Evolutionary conservation across 306 rosid species (phyloP).

Genomic region (Prunus fruticosa): DNA sequence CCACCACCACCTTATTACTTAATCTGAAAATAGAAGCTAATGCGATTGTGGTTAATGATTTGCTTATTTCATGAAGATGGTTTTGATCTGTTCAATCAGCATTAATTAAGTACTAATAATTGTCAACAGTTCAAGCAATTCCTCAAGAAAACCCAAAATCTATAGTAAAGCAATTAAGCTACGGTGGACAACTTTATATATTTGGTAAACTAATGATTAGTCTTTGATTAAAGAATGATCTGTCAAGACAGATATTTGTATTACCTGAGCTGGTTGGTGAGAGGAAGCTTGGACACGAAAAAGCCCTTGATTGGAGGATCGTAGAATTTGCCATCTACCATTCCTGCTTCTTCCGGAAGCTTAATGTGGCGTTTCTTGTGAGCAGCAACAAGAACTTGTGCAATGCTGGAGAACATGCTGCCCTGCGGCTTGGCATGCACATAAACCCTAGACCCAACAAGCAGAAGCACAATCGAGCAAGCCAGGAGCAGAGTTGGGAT

Average conservation of each 20-base stretch:
- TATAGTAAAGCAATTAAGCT: no score
- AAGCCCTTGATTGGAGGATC: conserved; percentile 43
- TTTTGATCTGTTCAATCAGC: background rate
- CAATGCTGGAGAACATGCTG: conserved; percentile 45
- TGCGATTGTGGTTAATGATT: background rate
- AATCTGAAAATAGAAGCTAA: background rate
- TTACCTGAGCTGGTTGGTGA: conserved; percentile 58
- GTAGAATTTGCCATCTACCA: conserved; percentile 26
- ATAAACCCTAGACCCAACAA: conserved; percentile 47
- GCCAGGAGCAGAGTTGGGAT: conserved; percentile 52
- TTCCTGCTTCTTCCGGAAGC: conserved; percentile 25
- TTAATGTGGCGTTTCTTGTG: conserved; percentile 44
- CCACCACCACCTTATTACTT: background rate
- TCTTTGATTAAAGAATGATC: background rate
- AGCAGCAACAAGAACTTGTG: conserved; percentile 54
- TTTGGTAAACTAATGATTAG: background rate
- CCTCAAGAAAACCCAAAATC: background rate
- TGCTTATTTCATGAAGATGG: background rate
- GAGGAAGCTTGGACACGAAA: conserved; percentile 43
- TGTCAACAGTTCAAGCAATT: background rate
- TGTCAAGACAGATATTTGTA: background rate
- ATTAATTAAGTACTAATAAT: background rate
- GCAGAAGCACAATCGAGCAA: conserved; percentile 44
- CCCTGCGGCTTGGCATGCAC: conserved; percentile 53
- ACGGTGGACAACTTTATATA: no score